A percentile compares a stretch with the other conserved stretches of the same genome.
Evolutionary conservation across 805 yeast genomes (phyloP).

Genomic region (Yarrowia porcina): DNA sequence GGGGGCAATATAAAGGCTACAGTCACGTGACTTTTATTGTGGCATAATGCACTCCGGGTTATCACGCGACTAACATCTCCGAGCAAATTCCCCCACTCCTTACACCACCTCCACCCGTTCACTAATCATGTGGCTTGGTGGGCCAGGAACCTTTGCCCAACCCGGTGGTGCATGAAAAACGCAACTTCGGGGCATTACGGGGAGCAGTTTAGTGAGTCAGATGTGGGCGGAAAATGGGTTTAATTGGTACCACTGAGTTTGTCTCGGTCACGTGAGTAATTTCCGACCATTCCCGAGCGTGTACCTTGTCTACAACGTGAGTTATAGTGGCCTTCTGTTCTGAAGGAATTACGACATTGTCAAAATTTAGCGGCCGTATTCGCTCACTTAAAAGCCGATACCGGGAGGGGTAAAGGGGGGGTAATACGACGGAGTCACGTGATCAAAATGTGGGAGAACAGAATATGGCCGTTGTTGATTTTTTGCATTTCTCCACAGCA

Average conservation of each 20-base stretch:
- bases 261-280: not conserved
- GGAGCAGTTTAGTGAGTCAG: not conserved
- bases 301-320: not conserved
- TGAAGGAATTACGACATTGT: not conserved
- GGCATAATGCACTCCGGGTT: accelerated
- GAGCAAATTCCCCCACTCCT: not conserved
- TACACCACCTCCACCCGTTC: not conserved
- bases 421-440: not conserved
- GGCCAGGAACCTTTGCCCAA: not conserved
- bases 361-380: not conserved
- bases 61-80: not conserved
- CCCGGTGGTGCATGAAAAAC: not conserved
- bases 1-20: too few species aligned
- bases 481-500: too few species aligned
- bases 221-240: too few species aligned
- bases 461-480: too few species aligned
- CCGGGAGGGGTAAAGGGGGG: not conserved
- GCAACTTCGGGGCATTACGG: not conserved
- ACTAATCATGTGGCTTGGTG: conserved; percentile 18
- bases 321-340: too few species aligned
- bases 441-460: too few species aligned
- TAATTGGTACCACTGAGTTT: not conserved
- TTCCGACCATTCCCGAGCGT: not conserved
- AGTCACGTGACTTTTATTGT: not conserved
- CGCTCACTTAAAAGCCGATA: not conserved